Percentiles rank a stretch among this genome's conserved stretches.
These are phyloP conservation scores for Rubia occidens DNA, from an alignment of 305 asterid genomes.

Conservation along the genomic window DNA sequence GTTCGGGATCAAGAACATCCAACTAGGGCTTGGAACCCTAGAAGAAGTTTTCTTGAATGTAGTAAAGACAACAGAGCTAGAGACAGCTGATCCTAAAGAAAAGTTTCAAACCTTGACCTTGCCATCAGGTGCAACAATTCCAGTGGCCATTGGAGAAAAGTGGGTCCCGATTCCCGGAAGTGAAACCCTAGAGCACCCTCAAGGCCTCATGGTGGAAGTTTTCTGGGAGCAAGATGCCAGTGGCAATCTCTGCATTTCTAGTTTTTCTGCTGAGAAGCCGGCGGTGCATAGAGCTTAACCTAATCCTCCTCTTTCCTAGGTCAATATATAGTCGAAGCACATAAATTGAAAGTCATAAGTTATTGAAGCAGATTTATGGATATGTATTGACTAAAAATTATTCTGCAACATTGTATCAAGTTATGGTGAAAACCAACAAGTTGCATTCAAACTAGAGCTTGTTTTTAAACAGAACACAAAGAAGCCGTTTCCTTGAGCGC, in stretches of 20 bases:
- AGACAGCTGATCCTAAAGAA: conserved; percentile 52
- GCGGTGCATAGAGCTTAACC: conserved; percentile 49
- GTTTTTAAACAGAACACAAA: neutral
- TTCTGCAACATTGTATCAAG: neutral
- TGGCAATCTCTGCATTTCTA: conserved; percentile 79
- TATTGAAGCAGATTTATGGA: neutral
- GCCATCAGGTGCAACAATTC: conserved; percentile 47
- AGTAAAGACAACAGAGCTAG: conserved; percentile 69
- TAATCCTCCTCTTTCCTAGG: conserved; percentile 23
- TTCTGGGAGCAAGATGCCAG: conserved; percentile 85
- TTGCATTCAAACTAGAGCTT: neutral
- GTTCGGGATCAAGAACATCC: conserved; percentile 68
- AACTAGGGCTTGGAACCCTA: conserved; percentile 78
- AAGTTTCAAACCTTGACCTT: conserved; percentile 45
- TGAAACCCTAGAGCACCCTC: conserved; percentile 41
- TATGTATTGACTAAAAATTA: neutral
- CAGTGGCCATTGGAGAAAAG: conserved; percentile 78
- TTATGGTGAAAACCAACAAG: neutral
- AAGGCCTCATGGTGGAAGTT: conserved; percentile 72
- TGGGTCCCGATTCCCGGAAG: conserved; percentile 66
- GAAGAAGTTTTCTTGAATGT: conserved; percentile 89
- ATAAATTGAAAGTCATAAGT: neutral
- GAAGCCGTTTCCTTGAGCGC: neutral
- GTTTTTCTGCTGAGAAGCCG: conserved; percentile 48
- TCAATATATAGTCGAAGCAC: neutral